A percentile compares a stretch with the other conserved stretches of the same genome.
phyloP scores from a whole-genome alignment of 495 filamentous ascomycete species.

The Neurospora tetraspora region DNA sequence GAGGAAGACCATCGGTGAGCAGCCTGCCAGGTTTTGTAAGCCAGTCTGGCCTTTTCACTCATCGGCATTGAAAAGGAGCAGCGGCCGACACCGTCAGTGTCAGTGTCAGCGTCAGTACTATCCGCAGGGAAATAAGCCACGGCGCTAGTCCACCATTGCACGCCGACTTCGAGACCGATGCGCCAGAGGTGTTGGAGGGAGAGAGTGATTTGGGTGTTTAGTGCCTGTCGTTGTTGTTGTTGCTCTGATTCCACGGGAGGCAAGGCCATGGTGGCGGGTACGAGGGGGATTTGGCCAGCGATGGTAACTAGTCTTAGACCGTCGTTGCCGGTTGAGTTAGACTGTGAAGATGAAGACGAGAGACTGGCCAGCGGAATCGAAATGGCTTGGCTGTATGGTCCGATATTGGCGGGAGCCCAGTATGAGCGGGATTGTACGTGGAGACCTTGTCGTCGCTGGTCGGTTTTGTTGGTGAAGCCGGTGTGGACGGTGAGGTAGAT shows the following conservation, averaged over 20 bases:
- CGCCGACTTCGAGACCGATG: conserved; percentile 61
- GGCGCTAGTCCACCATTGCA: conserved; percentile 61
- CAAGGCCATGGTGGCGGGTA: conserved; percentile 71
- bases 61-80: not conserved
- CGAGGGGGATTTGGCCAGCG: conserved; percentile 85
- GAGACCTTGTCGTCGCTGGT: conserved; percentile 43
- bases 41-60: conserved; percentile 6
- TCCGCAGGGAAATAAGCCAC: conserved; percentile 55
- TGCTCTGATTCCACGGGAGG: conserved; percentile 7
- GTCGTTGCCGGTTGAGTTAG: not conserved
- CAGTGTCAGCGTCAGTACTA: not conserved
- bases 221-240: conserved; percentile 5
- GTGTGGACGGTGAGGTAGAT: conserved; percentile 31
- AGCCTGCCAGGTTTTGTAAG: conserved; percentile 23
- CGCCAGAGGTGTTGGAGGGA: conserved; percentile 85
- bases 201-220: conserved; percentile 32
- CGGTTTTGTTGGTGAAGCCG: conserved; percentile 4
- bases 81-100: too few relatives aligned
- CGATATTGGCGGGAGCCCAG: conserved; percentile 98
- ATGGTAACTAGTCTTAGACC: conserved; percentile 32
- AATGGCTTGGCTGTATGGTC: conserved; percentile 90
- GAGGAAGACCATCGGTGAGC: conserved; percentile 20
- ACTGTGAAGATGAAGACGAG: not conserved
- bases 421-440: conserved; percentile 92
- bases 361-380: conserved; percentile 37